A percentile compares a stretch with the other conserved stretches of the same genome.
phyloP scores from a whole-genome alignment of 2,329 filamentous ascomycete species.

The Colletotrichum gigasporum region DNA sequence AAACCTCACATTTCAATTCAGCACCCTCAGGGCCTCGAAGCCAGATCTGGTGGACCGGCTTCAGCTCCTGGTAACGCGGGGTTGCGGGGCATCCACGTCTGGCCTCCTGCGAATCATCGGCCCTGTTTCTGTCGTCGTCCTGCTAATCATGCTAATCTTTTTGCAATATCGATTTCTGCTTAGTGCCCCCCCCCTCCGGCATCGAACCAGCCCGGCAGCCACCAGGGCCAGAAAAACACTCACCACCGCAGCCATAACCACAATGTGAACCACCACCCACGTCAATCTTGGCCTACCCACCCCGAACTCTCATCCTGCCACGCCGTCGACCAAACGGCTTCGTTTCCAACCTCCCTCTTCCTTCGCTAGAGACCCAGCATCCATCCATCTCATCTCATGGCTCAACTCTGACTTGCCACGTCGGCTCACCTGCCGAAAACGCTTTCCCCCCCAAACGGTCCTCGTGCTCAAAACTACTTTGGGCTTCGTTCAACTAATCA shows the following conservation, averaged over 20 bases:
- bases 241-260: not conserved
- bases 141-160: constrained; percentile 13
- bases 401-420: not conserved
- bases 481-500: not conserved
- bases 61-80: constrained; percentile 28
- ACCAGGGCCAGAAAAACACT: not conserved
- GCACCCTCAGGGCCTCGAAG: not conserved
- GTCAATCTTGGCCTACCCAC: not conserved
- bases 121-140: constrained; percentile 8
- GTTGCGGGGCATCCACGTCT: constrained; percentile 27
- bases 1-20: constrained; percentile 5
- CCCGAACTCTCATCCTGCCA: not conserved
- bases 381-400: not conserved
- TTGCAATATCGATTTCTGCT: not conserved
- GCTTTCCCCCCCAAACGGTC: not conserved
- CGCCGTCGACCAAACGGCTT: not conserved
- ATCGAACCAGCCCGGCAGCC: not conserved
- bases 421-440: constrained; percentile 10
- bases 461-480: constrained; percentile 12
- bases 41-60: constrained; percentile 27
- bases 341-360: not conserved
- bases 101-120: constrained; percentile 28
- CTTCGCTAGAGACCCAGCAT: not conserved
- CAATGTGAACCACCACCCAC: not conserved
- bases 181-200: too few relatives aligned